Percentiles rank a stretch among this genome's conserved stretches.
Evolutionary conservation across 2,329 filamentous ascomycete genomes (phyloP).

Genomic region (Aquanectria penicillioides): DNA sequence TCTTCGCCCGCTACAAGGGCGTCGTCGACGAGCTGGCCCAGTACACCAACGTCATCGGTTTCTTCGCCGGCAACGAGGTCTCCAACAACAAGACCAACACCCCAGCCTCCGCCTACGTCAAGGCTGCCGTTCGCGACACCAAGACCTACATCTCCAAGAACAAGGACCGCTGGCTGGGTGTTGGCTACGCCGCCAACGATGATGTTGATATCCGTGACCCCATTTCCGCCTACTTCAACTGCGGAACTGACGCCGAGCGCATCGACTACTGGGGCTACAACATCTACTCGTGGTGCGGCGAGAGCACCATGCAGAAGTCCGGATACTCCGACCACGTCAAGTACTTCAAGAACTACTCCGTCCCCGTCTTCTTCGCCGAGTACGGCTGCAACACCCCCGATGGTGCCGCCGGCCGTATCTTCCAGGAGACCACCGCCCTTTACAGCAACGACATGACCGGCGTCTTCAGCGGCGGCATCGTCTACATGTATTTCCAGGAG

Average conservation of each 20-base stretch:
- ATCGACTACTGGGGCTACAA: slow-evolving; percentile 99
- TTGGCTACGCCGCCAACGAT: slow-evolving; percentile 97
- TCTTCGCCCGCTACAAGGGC: slow-evolving; percentile 82
- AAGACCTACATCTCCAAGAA: slow-evolving; percentile 91
- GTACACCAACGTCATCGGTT: slow-evolving; percentile 93
- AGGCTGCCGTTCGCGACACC: slow-evolving; percentile 95
- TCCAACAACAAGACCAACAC: slow-evolving; percentile 92
- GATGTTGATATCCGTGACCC: slow-evolving; percentile 83
- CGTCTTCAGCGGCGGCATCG: slow-evolving; percentile 95
- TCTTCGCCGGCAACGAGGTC: slow-evolving; percentile 99
- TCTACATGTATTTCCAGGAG: slow-evolving; percentile 99
- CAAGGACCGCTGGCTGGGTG: slow-evolving; percentile 81
- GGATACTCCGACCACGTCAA: slow-evolving; percentile 84
- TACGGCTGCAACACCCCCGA: slow-evolving; percentile 87
- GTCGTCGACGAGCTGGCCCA: slow-evolving; percentile 84
- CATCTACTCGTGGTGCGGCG: slow-evolving; percentile 98
- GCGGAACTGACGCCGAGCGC: slow-evolving; percentile 69
- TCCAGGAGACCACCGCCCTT: slow-evolving; percentile 85
- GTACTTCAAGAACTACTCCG: slow-evolving; percentile 89
- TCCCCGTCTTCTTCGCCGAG: slow-evolving; percentile 98
- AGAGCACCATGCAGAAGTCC: slow-evolving; percentile 79
- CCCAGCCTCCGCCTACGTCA: slow-evolving; percentile 90
- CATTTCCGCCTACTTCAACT: slow-evolving; percentile 95
- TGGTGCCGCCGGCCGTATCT: slow-evolving; percentile 74
- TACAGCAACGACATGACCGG: slow-evolving; percentile 83